A percentile compares a stretch with the other conserved stretches of the same genome.
These are phyloP conservation scores for Themeda triandra DNA, from an alignment of 176 grass and related monocot genomes.

Conservation along the genomic window DNA sequence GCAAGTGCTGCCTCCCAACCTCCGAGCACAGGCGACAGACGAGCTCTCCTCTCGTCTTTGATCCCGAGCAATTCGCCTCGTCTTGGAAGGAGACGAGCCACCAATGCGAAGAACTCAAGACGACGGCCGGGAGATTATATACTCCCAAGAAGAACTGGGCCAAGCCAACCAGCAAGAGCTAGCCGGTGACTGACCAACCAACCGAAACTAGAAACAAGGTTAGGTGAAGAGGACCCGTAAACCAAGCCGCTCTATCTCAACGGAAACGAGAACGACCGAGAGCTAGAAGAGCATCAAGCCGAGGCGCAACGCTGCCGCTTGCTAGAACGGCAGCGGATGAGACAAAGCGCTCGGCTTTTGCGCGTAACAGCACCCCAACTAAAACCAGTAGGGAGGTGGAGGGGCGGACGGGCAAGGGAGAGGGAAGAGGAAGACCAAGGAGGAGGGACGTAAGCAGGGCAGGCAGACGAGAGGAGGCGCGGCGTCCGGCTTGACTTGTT, in stretches of 20 bases:
- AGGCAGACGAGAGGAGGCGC: background rate
- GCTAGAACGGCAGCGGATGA: conserved; percentile 5
- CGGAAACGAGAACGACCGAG: background rate
- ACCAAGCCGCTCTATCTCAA: background rate
- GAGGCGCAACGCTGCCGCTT: background rate
- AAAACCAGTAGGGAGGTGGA: background rate
- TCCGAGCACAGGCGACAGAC: conserved; percentile 1
- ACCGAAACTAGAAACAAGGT: conserved; percentile 48
- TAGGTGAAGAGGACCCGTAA: conserved; percentile 42
- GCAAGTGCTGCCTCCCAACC: conserved; percentile 9
- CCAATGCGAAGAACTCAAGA: background rate
- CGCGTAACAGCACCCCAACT: background rate
- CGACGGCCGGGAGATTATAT: conserved; percentile 15
- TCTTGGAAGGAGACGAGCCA: background rate
- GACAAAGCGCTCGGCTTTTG: conserved; percentile 32
- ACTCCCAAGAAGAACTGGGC: background rate
- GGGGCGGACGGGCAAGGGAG: background rate
- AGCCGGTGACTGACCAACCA: conserved; percentile 39
- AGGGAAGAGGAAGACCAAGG: background rate
- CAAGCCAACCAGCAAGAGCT: background rate
- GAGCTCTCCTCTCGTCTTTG: background rate
- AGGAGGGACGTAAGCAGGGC: background rate
- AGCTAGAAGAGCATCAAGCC: conserved; percentile 25
- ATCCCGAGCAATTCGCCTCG: background rate
- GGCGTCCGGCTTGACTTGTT: background rate